Base-by-base conservation (phyloP, 306 rosid genomes). In the Quercus dentata region DNA sequence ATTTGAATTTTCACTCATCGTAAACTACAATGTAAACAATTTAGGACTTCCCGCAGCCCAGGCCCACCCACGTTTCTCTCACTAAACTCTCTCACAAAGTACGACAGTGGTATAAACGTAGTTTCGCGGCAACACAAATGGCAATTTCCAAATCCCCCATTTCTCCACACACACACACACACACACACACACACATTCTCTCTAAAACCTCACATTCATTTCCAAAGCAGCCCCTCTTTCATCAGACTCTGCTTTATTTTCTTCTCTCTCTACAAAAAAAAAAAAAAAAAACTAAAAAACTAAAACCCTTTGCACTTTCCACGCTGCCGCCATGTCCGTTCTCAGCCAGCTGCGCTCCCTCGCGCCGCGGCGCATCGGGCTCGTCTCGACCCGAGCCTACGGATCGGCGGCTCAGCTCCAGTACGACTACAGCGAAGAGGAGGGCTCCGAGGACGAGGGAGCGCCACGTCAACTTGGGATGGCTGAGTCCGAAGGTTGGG, bases 341-440 rank as follows among this genome's bases (percentile, higher is more conserved):
- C 79, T 92, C 81, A 75, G 83, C 80, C 94, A 90, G 28, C 79
- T 83, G 30, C 56, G 77, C 10, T 20, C 25, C 2, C 17, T 68
- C 7, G 49, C 27, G 14, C 17, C 49, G 52, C 72, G 27, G 72
- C 72, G 81, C 19, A 5, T 76, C 35, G 41, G 64, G 3, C 31
- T 23, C 27, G 75, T 65, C 13, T 2, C 78, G 0, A 27, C 64
- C 51, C 87, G 93, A 7, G 56, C 80, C 9, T 93, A 83, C 76
- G 98, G 97, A 76, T 91, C 94, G n/a, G 92, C 94, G 46, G 91
- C 92, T 64, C 82, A 80, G 78, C 75, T 86, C 4, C 84, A 88
- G 77, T 85, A 70, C 77, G 80, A 90, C 19, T 85, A 87, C 5
- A 74, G 81, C 19, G 89, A 83, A 4, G 86, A 89, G 5, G 82